Percentiles rank a stretch among this genome's conserved stretches.
phyloP scores from a whole-genome alignment of 495 filamentous ascomycete species.

The Oidiodendron maius region DNA sequence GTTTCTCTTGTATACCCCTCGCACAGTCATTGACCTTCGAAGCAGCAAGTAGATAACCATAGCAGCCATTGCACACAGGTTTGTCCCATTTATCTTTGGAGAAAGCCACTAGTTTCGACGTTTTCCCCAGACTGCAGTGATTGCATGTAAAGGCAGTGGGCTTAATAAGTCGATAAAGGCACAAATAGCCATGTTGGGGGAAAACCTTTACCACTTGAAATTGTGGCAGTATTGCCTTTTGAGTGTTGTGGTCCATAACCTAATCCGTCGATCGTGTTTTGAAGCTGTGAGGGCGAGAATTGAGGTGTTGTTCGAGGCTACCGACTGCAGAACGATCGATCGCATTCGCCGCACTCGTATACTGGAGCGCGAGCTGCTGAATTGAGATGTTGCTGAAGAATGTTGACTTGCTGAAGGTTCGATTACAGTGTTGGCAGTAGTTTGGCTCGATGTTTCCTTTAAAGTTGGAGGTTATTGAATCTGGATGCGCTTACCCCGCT shows the following conservation, averaged over 20 bases:
- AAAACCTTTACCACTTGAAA: slow-evolving; percentile 16
- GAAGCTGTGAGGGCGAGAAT: background rate
- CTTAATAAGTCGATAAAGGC: slow-evolving; percentile 14
- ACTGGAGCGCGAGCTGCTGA: slow-evolving; percentile 14
- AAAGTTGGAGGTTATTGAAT: too few relatives aligned
- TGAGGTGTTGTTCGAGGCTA: slow-evolving; percentile 1
- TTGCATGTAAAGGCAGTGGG: slow-evolving; percentile 15
- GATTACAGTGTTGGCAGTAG: slow-evolving; percentile 12
- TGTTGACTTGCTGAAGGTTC: slow-evolving; percentile 12
- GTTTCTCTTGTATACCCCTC: slow-evolving; percentile 10
- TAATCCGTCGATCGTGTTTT: slow-evolving; percentile 1
- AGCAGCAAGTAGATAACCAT: slow-evolving; percentile 18
- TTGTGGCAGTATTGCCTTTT: slow-evolving; percentile 4
- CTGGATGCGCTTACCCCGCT: too few relatives aligned
- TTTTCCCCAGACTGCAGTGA: slow-evolving; percentile 20
- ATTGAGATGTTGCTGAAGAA: slow-evolving; percentile 14
- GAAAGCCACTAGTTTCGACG: slow-evolving; percentile 19
- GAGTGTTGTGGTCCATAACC: slow-evolving; percentile 1
- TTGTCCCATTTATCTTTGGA: slow-evolving; percentile 20
- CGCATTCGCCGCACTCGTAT: slow-evolving; percentile 11
- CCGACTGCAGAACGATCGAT: slow-evolving; percentile 10
- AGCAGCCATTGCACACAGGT: slow-evolving; percentile 18
- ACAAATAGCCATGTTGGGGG: slow-evolving; percentile 14
- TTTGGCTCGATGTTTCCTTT: slow-evolving; percentile 14
- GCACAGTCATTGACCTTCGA: slow-evolving; percentile 12